Evolutionary conservation across 805 yeast genomes (phyloP).

Genomic region (Saccharomycopsis lassenensis): DNA sequence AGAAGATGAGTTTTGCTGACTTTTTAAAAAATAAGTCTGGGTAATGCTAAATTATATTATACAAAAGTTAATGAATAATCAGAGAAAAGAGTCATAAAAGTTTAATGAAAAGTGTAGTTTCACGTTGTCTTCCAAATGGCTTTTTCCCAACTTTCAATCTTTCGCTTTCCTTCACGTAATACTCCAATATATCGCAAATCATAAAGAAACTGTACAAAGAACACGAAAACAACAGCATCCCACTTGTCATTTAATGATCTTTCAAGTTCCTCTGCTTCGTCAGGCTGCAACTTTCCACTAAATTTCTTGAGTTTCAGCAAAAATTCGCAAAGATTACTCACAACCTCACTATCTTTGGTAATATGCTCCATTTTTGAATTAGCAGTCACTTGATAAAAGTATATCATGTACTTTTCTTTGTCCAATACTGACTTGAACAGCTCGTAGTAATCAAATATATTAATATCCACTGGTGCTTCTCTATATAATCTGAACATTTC

Average conservation of each 20-base stretch:
- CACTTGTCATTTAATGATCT: conserved; percentile 34
- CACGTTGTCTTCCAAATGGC: conserved; percentile 44
- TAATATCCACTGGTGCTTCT: conserved; percentile 64
- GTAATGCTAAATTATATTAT: too few relatives aligned
- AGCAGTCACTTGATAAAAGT: conserved; percentile 6
- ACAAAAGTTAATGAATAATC: too few relatives aligned
- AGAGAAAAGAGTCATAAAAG: too few relatives aligned
- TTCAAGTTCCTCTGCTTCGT: conserved; percentile 18
- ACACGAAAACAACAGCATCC: conserved; percentile 52
- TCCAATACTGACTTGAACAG: conserved; percentile 45
- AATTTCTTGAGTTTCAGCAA: conserved; percentile 1
- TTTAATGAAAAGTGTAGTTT: too few relatives aligned
- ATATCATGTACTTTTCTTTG: conserved; percentile 21
- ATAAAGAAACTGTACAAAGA: conserved; percentile 66
- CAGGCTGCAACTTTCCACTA: conserved; percentile 1
- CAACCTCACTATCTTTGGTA: background rate
- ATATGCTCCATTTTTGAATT: conserved; percentile 3
- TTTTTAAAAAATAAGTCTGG: conserved; percentile 50
- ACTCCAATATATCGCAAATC: conserved; percentile 66
- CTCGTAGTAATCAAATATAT: conserved; percentile 54
- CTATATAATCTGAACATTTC: conserved; percentile 59
- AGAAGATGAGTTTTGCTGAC: conserved; percentile 66
- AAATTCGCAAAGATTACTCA: background rate
- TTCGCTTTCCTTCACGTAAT: conserved; percentile 45
- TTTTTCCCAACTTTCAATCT: conserved; percentile 59